These are phyloP conservation scores for Eucalyptus pumila DNA, from an alignment of 345 rosid genomes.

Conservation along the genomic window DNA sequence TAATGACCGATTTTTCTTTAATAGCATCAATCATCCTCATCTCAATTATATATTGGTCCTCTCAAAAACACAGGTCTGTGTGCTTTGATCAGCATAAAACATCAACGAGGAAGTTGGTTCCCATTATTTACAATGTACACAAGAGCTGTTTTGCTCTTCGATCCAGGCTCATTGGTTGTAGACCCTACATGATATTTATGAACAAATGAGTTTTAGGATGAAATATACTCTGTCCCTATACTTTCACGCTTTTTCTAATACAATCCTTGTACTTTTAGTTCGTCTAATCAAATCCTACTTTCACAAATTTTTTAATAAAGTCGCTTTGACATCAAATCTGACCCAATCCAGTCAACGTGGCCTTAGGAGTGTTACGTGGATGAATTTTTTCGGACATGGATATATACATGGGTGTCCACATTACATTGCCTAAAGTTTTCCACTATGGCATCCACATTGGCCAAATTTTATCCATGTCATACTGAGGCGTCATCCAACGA, in stretches of 20 bases:
- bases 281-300: not conserved
- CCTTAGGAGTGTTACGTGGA: not conserved
- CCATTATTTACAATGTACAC: not conserved
- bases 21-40: not conserved
- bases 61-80: not conserved
- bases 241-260: not conserved
- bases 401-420: not conserved
- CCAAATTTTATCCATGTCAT: not conserved
- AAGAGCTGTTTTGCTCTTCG: not conserved
- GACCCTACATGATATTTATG: not conserved
- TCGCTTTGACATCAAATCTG: not conserved
- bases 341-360: not conserved
- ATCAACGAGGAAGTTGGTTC: not conserved
- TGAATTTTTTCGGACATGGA: not conserved
- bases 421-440: not conserved
- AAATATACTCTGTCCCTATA: not conserved
- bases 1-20: not conserved
- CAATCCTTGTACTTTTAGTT: not conserved
- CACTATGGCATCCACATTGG: not conserved
- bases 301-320: not conserved
- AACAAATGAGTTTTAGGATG: not conserved
- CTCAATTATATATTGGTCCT: not conserved
- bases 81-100: not conserved
- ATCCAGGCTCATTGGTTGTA: not conserved
- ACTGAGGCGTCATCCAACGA: not conserved